Conservation (phyloP, 2,329 filamentous ascomycete genomes). For the Ceratocystis alfenasii region DNA sequence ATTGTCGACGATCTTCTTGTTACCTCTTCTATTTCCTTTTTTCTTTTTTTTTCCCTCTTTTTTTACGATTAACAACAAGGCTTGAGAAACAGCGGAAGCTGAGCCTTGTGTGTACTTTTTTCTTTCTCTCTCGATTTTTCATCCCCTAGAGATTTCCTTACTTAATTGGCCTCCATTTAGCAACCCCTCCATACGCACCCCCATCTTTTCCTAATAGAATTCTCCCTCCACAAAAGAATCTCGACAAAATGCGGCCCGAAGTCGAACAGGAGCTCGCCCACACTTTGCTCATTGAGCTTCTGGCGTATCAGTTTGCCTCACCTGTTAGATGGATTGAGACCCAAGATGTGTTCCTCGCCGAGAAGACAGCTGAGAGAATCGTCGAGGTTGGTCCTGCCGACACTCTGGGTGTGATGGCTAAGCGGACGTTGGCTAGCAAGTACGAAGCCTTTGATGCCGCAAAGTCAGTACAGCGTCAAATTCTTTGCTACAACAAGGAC, state of each 20-base stretch:
- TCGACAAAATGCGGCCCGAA: slow-evolving; percentile 78
- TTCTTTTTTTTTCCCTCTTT: no score
- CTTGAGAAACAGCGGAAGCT: slow-evolving; percentile 14
- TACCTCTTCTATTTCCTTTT: slow-evolving; percentile 10
- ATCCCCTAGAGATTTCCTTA: neutral
- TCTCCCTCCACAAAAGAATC: slow-evolving; percentile 8
- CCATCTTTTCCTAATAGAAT: slow-evolving; percentile 12
- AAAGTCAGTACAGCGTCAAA: slow-evolving; percentile 89
- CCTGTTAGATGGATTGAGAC: slow-evolving; percentile 99
- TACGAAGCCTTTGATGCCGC: slow-evolving; percentile 98
- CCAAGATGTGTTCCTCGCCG: slow-evolving; percentile 96
- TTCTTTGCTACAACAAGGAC: slow-evolving; percentile 99
- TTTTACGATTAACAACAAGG: slow-evolving; percentile 1
- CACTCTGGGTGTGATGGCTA: slow-evolving; percentile 94
- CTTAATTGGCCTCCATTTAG: slow-evolving; percentile 9
- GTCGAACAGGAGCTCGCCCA: slow-evolving; percentile 98
- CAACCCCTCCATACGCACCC: slow-evolving; percentile 9
- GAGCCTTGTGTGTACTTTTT: slow-evolving; percentile 14
- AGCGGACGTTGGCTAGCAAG: slow-evolving; percentile 86
- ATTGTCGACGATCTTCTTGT: slow-evolving; percentile 12
- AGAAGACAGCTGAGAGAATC: slow-evolving; percentile 91
- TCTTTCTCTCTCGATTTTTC: slow-evolving; percentile 6
- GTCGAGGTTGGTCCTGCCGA: slow-evolving; percentile 96
- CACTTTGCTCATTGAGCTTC: slow-evolving; percentile 93
- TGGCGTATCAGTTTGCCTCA: slow-evolving; percentile 98